Evolutionary conservation across 495 filamentous ascomycete genomes (phyloP).

Genomic region (Talaromyces stipitatus): DNA sequence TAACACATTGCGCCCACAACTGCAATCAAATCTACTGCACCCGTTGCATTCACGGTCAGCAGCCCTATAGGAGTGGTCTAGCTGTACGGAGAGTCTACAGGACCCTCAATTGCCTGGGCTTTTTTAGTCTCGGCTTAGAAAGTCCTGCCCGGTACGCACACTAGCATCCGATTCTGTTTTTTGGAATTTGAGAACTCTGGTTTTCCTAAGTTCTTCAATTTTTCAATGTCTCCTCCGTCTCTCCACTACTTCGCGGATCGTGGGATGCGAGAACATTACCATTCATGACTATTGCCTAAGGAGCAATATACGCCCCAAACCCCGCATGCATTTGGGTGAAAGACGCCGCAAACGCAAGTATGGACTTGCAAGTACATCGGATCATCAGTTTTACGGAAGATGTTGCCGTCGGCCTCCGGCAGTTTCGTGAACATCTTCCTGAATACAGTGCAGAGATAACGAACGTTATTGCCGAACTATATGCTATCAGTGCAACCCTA

Average conservation of each 20-base stretch:
- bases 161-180: neutral
- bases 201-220: too few species aligned
- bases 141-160: neutral
- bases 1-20: neutral
- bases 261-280: neutral
- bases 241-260: neutral
- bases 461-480: conserved; percentile 45
- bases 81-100: neutral
- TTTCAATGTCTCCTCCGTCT: neutral
- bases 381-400: conserved; percentile 45
- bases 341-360: neutral
- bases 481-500: conserved; percentile 43
- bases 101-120: neutral
- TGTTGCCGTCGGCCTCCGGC: conserved; percentile 42
- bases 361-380: conserved; percentile 1
- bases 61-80: neutral
- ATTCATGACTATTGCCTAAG: neutral
- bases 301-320: neutral
- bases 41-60: neutral
- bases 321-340: neutral
- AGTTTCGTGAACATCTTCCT: conserved; percentile 45
- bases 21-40: neutral
- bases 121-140: neutral
- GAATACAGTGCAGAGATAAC: conserved; percentile 49
- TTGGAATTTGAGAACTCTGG: neutral